A percentile compares a stretch with the other conserved stretches of the same genome.
Evolutionary conservation across 495 filamentous ascomycete species (phyloP).

Genomic region (Daldinia caldariorum): DNA sequence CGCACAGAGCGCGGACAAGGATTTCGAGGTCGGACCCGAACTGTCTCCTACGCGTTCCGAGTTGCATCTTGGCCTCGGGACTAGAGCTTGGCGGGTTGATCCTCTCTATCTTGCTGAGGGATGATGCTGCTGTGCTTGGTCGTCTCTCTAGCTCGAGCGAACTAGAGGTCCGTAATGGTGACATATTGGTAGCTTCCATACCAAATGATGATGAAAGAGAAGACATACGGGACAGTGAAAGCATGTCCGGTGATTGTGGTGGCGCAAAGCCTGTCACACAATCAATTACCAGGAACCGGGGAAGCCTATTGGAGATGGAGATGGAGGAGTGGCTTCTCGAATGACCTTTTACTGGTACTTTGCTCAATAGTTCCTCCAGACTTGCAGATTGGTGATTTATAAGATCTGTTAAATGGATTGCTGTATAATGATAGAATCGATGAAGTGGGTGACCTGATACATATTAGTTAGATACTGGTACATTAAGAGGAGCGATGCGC

Average conservation of each 20-base stretch:
- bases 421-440: slow-evolving; percentile 66
- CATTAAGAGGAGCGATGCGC: not conserved
- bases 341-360: slow-evolving; percentile 36
- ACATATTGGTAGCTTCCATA: slow-evolving; percentile 34
- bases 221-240: slow-evolving; percentile 47
- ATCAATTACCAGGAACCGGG: slow-evolving; percentile 62
- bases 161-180: slow-evolving; percentile 33
- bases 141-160: slow-evolving; percentile 39
- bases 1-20: slow-evolving; percentile 73
- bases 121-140: slow-evolving; percentile 44
- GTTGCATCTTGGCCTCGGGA: slow-evolving; percentile 58
- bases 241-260: slow-evolving; percentile 47
- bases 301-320: slow-evolving; percentile 46
- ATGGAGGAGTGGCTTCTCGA: slow-evolving; percentile 42
- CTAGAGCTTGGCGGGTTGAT: slow-evolving; percentile 48
- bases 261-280: slow-evolving; percentile 62
- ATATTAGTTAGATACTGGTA: slow-evolving; percentile 28
- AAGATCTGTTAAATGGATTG: slow-evolving; percentile 63
- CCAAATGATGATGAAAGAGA: slow-evolving; percentile 48
- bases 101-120: slow-evolving; percentile 41
- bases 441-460: slow-evolving; percentile 70
- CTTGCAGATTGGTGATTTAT: slow-evolving; percentile 52
- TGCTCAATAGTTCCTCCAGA: slow-evolving; percentile 54
- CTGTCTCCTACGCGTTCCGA: slow-evolving; percentile 60
- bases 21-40: slow-evolving; percentile 69